Conservation (phyloP, 2,329 filamentous ascomycete species). For the Leptosphaerulina australis region DNA sequence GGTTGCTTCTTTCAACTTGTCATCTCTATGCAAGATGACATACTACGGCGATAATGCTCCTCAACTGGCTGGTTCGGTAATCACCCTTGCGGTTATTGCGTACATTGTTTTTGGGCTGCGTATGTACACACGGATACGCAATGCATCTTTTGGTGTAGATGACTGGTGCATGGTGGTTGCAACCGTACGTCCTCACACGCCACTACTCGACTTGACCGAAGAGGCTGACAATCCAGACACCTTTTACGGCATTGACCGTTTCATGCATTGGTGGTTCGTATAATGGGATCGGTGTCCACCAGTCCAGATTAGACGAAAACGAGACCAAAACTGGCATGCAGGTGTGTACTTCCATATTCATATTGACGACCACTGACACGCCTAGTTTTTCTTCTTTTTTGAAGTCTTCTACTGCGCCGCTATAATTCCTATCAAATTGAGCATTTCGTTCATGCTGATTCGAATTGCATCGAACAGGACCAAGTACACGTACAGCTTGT, state of each 20-base stretch:
- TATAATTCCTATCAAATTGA: slow-evolving; percentile 48
- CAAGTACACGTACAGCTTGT: slow-evolving; percentile 36
- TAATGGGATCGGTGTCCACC: slow-evolving; percentile 13
- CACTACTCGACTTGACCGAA: neutral
- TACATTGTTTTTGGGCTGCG: slow-evolving; percentile 26
- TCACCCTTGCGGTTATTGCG: slow-evolving; percentile 22
- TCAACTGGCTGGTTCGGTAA: slow-evolving; percentile 27
- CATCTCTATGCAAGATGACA: neutral
- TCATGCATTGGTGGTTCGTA: slow-evolving; percentile 15
- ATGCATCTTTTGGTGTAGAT: slow-evolving; percentile 36
- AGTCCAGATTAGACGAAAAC: slow-evolving; percentile 17
- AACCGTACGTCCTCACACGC: neutral
- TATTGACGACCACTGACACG: neutral
- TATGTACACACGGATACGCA: slow-evolving; percentile 24
- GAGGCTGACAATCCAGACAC: slow-evolving; percentile 6
- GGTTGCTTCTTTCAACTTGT: no score
- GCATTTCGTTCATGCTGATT: slow-evolving; percentile 46
- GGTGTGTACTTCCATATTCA: slow-evolving; percentile 12
- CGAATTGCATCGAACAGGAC: slow-evolving; percentile 41
- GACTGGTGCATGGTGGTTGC: slow-evolving; percentile 36
- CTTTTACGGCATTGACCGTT: slow-evolving; percentile 12
- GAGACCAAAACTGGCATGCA: slow-evolving; percentile 20
- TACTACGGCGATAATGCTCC: slow-evolving; percentile 13
- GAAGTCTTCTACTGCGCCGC: slow-evolving; percentile 47
- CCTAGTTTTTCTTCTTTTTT: slow-evolving; percentile 48